Conservation (phyloP, 805 yeast genomes). For the Lipomyces japonicus region DNA sequence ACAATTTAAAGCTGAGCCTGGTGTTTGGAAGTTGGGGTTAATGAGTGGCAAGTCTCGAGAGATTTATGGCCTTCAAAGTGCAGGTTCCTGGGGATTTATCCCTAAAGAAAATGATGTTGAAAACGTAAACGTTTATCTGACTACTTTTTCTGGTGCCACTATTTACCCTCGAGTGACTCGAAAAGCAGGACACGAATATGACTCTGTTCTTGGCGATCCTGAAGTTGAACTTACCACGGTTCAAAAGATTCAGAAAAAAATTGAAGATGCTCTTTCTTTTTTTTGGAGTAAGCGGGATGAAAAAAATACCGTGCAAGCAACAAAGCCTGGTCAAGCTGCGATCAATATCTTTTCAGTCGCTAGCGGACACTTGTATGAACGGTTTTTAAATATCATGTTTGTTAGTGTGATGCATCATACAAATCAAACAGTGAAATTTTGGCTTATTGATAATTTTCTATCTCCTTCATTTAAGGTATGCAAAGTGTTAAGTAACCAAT, state of each 20-base stretch:
- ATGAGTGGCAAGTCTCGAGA: conserved; percentile 45
- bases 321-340: conserved; percentile 47
- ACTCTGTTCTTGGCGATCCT: conserved; percentile 28
- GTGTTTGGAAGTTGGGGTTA: conserved; percentile 55
- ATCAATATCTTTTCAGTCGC: conserved; percentile 80
- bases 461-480: conserved; percentile 59
- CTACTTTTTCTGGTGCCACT: conserved; percentile 46
- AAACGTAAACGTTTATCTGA: conserved; percentile 33
- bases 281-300: conserved; percentile 5
- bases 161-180: conserved; percentile 47
- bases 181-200: conserved; percentile 42
- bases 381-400: conserved; percentile 73
- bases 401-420: conserved; percentile 68
- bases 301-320: conserved; percentile 1
- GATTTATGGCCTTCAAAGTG: conserved; percentile 43
- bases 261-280: conserved; percentile 13
- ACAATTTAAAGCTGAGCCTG: conserved; percentile 73
- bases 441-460: conserved; percentile 81
- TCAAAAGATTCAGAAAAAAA: conserved; percentile 18
- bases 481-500: neutral
- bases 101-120: conserved; percentile 7
- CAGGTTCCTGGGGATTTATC: conserved; percentile 29
- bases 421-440: conserved; percentile 65
- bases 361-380: conserved; percentile 74
- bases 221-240: conserved; percentile 10